Base-by-base conservation (phyloP, 306 rosid genomes). In the Calophaca sinica region DNA sequence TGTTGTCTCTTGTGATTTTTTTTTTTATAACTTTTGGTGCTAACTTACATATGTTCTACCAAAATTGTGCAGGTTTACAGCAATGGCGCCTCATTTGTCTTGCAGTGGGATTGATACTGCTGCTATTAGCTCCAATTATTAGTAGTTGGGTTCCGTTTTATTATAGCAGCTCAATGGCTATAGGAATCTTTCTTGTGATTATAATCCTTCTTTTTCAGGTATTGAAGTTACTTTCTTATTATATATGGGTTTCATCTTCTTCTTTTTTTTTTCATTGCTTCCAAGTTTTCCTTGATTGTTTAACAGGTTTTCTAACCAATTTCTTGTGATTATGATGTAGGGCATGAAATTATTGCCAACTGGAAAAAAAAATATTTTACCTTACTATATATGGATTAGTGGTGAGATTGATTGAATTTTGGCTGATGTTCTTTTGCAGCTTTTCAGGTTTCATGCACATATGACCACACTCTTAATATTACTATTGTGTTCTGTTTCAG, bases 281-380 rank as follows among this genome's bases (percentile, higher is more conserved):
- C n/a, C n/a, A n/a, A n/a, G n/a, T n/a, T 69, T 77, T 62, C 72
- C 52, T 35, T 10, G 11, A 10, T 63, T 76, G 50, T 51, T 80
- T 73, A 44, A 32, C n/a, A n/a, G n/a, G n/a, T n/a, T n/a, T 29
- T 48, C 72, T 62, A 5, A 35, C 74, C 29, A 41, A 33, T 42
- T 26, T 59, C 57, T 29, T n/a, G n/a, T 39, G 48, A 73, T 78
- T 44, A 57, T 80, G 46, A 52, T 77, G 64, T 4, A 88, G 96
- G 93, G 96, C 66, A 88, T 91, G 96, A 91, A 91, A 80, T 82
- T 91, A 68, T 67, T 91, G 87, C 96, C 96, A 68, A 85, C 88
- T 78, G 91, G 93, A 67, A 85, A 93, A 65, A 91, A 91, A 84
- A 91, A 71, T 80, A 45, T 85, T 91, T 49, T 88, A 87, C 79